Conservation (phyloP, 2,329 filamentous ascomycete species). For the Endocalyx cinctus region DNA sequence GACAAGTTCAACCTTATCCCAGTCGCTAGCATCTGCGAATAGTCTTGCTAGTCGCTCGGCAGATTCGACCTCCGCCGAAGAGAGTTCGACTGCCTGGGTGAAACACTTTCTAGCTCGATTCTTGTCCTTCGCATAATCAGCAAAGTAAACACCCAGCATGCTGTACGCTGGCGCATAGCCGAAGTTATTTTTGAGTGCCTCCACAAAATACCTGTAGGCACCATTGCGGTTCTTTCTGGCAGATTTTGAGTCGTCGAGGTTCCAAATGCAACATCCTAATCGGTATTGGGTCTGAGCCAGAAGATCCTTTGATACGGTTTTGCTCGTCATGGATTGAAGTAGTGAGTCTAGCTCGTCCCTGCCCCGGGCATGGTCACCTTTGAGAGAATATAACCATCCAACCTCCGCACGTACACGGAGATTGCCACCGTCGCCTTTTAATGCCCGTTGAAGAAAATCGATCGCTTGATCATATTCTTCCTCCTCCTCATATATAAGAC, state of each 20-base stretch:
- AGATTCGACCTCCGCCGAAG: constrained; percentile 76
- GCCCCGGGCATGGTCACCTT: constrained; percentile 67
- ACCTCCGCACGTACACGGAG: constrained; percentile 78
- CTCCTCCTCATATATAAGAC: constrained; percentile 88
- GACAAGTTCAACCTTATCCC: constrained; percentile 93
- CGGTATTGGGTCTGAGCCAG: constrained; percentile 82
- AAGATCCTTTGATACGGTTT: constrained; percentile 60
- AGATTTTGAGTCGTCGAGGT: constrained; percentile 66
- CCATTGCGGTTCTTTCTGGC: constrained; percentile 76
- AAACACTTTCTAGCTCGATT: constrained; percentile 87
- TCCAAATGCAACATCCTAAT: constrained; percentile 83
- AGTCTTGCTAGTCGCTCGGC: constrained; percentile 80
- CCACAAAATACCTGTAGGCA: constrained; percentile 79
- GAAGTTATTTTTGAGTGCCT: constrained; percentile 78
- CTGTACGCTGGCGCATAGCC: constrained; percentile 90
- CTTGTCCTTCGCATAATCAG: constrained; percentile 84
- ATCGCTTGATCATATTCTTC: constrained; percentile 81
- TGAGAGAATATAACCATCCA: constrained; percentile 86
- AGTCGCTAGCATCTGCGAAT: constrained; percentile 88
- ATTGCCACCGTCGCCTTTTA: constrained; percentile 68
- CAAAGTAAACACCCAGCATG: constrained; percentile 83
- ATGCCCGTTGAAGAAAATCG: constrained; percentile 71
- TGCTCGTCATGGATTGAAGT: constrained; percentile 57
- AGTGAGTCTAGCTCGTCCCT: constrained; percentile 64
- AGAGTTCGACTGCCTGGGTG: constrained; percentile 92